A percentile compares a stretch with the other conserved stretches of the same genome.
These are phyloP conservation scores for Auricularia heimuer DNA, from an alignment of 768 basidiomycete genomes.

Conservation along the genomic window DNA sequence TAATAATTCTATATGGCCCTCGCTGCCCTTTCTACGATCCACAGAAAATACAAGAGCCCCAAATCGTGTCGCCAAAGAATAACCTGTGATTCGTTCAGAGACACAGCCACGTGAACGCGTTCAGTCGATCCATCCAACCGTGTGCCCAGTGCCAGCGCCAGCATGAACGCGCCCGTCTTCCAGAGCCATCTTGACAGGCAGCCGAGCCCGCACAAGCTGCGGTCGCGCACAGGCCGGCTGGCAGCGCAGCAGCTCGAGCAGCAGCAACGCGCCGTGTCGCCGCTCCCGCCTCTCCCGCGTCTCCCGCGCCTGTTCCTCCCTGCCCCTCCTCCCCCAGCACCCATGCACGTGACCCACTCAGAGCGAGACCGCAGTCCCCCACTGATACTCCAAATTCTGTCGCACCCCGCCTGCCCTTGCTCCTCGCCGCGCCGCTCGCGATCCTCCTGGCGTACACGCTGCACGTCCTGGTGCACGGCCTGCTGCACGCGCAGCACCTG, in stretches of 20 bases:
- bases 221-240: neutral
- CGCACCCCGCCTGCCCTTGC: constrained; percentile 29
- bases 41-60: no score
- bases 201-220: neutral
- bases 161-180: neutral
- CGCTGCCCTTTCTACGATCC: no score
- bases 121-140: no score
- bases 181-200: neutral
- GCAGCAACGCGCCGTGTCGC: neutral
- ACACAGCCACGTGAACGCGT: no score
- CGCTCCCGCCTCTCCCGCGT: neutral
- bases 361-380: neutral
- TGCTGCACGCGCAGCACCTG: neutral
- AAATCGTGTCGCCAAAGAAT: no score
- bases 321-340: neutral
- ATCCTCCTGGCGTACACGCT: neutral
- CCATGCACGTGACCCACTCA: neutral
- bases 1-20: no score
- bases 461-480: neutral
- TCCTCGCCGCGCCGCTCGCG: constrained; percentile 18
- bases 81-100: no score
- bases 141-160: no score
- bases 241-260: neutral
- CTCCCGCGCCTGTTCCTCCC: neutral
- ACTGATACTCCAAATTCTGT: constrained; percentile 25